Evolutionary conservation across 2,329 filamentous ascomycete genomes (phyloP).

Genomic region (Zasmidium citrigriseum): DNA sequence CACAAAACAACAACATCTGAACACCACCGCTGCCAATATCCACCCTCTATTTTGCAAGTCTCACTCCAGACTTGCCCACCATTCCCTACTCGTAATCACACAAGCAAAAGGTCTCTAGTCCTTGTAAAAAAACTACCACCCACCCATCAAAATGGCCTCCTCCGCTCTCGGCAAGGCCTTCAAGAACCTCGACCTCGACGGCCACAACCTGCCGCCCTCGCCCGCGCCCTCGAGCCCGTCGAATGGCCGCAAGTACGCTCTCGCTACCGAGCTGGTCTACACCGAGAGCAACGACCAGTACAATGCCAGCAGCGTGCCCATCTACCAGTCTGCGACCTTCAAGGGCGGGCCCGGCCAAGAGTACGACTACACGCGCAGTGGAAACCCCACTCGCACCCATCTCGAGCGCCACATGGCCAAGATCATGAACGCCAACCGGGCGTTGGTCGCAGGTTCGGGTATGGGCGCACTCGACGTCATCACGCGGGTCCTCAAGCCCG

Average conservation of each 20-base stretch:
- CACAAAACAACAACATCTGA: too few relatives aligned
- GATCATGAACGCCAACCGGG: conserved; percentile 94
- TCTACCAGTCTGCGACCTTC: conserved; percentile 97
- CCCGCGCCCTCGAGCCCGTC: conserved; percentile 89
- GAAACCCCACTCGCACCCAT: conserved; percentile 94
- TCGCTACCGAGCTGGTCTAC: conserved; percentile 95
- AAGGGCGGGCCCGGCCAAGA: conserved; percentile 83
- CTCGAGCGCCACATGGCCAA: conserved; percentile 96
- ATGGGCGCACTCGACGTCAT: conserved; percentile 99
- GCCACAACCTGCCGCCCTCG: conserved; percentile 83
- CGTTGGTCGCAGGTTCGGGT: conserved; percentile 89
- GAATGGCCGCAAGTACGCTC: conserved; percentile 82
- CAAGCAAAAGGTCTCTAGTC: conserved; percentile 34
- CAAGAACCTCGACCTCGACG: conserved; percentile 70
- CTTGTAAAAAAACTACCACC: conserved; percentile 34
- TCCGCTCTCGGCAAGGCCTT: conserved; percentile 42
- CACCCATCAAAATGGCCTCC: conserved; percentile 29
- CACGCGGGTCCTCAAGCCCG: conserved; percentile 82
- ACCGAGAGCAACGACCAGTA: conserved; percentile 97
- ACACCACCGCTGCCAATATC: too few relatives aligned
- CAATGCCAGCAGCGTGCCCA: conserved; percentile 91
- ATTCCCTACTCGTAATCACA: conserved; percentile 28
- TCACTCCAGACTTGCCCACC: conserved; percentile 24
- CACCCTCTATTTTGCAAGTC: too few relatives aligned
- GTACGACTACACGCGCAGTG: conserved; percentile 98